These are phyloP conservation scores for Pythium aquatile DNA, from an alignment of 352 stramenopile genomes.

Conservation along the genomic window DNA sequence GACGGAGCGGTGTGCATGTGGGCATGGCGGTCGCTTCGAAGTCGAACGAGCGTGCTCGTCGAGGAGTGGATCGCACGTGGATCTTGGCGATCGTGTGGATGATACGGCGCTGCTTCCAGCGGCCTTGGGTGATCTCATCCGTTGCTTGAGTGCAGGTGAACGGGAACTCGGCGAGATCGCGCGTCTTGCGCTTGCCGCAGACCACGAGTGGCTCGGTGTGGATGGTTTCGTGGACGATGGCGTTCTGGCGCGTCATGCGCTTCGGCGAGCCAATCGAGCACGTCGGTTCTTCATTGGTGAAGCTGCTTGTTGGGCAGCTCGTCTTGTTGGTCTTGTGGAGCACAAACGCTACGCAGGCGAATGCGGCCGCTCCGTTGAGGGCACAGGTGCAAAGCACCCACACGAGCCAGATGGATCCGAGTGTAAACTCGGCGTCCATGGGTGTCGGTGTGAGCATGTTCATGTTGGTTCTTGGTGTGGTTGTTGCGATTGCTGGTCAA, in stretches of 20 bases:
- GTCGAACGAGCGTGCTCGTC: slow-evolving; percentile 20
- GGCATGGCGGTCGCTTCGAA: background rate
- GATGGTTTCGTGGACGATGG: slow-evolving; percentile 7
- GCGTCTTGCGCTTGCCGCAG: slow-evolving; percentile 34
- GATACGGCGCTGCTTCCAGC: slow-evolving; percentile 26
- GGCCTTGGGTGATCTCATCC: slow-evolving; percentile 19
- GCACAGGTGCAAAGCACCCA: slow-evolving; percentile 33
- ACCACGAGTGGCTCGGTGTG: background rate
- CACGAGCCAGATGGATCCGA: slow-evolving; percentile 25
- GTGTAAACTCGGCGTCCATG: slow-evolving; percentile 16
- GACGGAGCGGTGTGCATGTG: slow-evolving; percentile 21
- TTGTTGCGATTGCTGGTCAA: slow-evolving; percentile 29
- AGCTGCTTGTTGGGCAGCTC: slow-evolving; percentile 5
- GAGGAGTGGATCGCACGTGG: slow-evolving; percentile 1
- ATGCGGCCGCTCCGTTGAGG: slow-evolving; percentile 25
- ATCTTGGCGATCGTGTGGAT: slow-evolving; percentile 7
- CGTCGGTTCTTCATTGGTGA: background rate
- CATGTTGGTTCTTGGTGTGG: slow-evolving; percentile 18
- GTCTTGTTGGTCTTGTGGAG: slow-evolving; percentile 21
- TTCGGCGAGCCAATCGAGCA: background rate
- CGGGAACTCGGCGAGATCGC: slow-evolving; percentile 27
- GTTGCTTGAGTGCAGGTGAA: slow-evolving; percentile 7
- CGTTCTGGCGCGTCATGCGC: slow-evolving; percentile 19
- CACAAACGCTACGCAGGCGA: slow-evolving; percentile 29
- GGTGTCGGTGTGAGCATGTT: slow-evolving; percentile 16